Evolutionary conservation across 257 asterid species (phyloP).

Genomic region (Cordia subcordata): DNA sequence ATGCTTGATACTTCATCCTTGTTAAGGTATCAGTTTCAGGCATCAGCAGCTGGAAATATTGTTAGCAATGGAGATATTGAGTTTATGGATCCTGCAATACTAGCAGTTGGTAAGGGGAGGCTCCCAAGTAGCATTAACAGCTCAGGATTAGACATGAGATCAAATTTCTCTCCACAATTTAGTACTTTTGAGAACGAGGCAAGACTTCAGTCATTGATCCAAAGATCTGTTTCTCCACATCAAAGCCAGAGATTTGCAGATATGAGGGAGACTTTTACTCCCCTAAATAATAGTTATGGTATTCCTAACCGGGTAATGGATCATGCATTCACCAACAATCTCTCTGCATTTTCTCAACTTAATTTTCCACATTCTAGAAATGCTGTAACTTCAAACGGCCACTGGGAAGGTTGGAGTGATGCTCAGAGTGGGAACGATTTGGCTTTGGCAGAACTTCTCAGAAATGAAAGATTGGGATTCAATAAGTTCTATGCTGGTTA

Average conservation of each 20-base stretch:
- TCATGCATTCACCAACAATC: constrained; percentile 52
- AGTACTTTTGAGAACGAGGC: constrained; percentile 56
- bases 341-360: constrained; percentile 57
- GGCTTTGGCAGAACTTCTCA: constrained; percentile 65
- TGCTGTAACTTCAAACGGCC: constrained; percentile 65
- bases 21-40: constrained; percentile 57
- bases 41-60: constrained; percentile 38
- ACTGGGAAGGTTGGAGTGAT: constrained; percentile 81
- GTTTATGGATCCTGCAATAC: constrained; percentile 94
- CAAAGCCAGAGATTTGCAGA: constrained; percentile 61
- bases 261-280: constrained; percentile 40
- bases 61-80: constrained; percentile 63
- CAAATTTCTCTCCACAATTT: constrained; percentile 57
- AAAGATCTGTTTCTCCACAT: constrained; percentile 61
- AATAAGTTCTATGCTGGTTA: constrained; percentile 54
- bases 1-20: constrained; percentile 45
- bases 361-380: constrained; percentile 55
- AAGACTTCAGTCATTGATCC: constrained; percentile 58
- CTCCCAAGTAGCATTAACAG: constrained; percentile 50
- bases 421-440: constrained; percentile 53
- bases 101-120: constrained; percentile 94
- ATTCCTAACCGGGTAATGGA: constrained; percentile 63
- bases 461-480: constrained; percentile 61
- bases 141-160: constrained; percentile 51
- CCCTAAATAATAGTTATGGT: constrained; percentile 53